Evolutionary conservation across 352 stramenopile genomes (phyloP), one percentile per base, ranked within the genome.

Genomic region (Pythium apleroticum): DNA sequence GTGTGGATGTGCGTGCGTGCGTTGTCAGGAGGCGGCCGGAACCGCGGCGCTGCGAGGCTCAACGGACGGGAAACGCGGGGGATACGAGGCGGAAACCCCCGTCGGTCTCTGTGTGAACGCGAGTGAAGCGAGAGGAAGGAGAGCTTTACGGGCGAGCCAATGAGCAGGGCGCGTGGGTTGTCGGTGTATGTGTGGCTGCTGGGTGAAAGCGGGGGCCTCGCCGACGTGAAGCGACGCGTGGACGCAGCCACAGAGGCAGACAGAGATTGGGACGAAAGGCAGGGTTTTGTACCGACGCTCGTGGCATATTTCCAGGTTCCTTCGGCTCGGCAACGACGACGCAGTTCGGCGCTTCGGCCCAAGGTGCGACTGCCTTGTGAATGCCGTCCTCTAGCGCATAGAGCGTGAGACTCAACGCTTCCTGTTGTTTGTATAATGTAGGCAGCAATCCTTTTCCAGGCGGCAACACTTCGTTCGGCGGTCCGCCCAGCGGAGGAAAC

Each of bases 371-470:
- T 50, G n/a, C 19, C n/a, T 1, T 50, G 43, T 9, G 27, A 20
- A 14, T 4, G 2, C 43, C 46, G 10, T 20, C 8, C 19, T 50
- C 11, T 50, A 33, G 10, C 10, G 30, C n/a, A 33, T 33, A n/a
- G 30, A 33, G 30, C 30, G 30, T 33, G 30, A 33, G 30, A 33
- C 30, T 33, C 30, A 33, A 9, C n/a, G n/a, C 15, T 15, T 66
- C 8, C 53, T 48, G 39, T 53, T 58, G 27, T 24, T 14, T 17
- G 10, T 27, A 49, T 63, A 39, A 33, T 59, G 57, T 52, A 54
- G 46, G 52, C 45, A 72, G 14, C 25, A 30, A 68, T 52, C 58
- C 58, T 25, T 72, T 72, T 39, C 65, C 66, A 72, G 60, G 60
- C 10, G 28, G 57, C 27, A 54, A 28, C 43, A 53, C 11, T 24